Conservation (phyloP, 2,329 filamentous ascomycete species). For the Monilinia aucupariae region DNA sequence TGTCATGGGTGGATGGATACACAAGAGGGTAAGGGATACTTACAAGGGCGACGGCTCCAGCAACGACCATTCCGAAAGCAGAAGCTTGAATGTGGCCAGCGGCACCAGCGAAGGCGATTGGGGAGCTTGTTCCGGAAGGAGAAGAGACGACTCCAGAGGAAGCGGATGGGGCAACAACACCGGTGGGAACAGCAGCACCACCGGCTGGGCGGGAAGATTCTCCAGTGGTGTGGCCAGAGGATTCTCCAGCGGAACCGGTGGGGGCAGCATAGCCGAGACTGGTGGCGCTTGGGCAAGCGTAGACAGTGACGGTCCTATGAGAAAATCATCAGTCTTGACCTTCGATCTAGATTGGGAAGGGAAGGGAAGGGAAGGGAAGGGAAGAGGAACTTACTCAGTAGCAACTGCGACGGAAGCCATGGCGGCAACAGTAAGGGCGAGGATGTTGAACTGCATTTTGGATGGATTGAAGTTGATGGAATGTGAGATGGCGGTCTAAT, state of each 20-base stretch:
- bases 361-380: not conserved
- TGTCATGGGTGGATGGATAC: not conserved
- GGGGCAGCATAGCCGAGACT: conserved; percentile 24
- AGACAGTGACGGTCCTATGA: conserved; percentile 32
- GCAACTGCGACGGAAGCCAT: conserved; percentile 31
- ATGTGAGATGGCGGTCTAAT: not conserved
- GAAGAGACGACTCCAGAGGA: conserved; percentile 26
- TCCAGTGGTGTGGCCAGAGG: conserved; percentile 11
- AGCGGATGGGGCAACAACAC: conserved; percentile 19
- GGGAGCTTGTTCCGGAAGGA: conserved; percentile 26
- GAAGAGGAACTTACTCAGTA: conserved; percentile 20
- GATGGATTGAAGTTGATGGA: conserved; percentile 23
- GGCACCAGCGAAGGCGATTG: conserved; percentile 32
- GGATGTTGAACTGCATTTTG: conserved; percentile 36
- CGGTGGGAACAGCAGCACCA: not conserved
- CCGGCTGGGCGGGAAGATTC: not conserved
- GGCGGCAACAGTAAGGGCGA: conserved; percentile 30
- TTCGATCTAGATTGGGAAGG: not conserved
- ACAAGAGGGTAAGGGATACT: conserved; percentile 13
- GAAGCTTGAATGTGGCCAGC: conserved; percentile 31
- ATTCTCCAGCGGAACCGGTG: conserved; percentile 12
- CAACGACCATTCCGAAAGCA: conserved; percentile 33
- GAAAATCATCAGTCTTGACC: conserved; percentile 15
- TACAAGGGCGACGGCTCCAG: conserved; percentile 36
- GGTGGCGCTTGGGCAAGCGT: conserved; percentile 24